These are phyloP conservation scores for Aspergillus ustus DNA, from an alignment of 2,329 filamentous ascomycete species.

Conservation along the genomic window DNA sequence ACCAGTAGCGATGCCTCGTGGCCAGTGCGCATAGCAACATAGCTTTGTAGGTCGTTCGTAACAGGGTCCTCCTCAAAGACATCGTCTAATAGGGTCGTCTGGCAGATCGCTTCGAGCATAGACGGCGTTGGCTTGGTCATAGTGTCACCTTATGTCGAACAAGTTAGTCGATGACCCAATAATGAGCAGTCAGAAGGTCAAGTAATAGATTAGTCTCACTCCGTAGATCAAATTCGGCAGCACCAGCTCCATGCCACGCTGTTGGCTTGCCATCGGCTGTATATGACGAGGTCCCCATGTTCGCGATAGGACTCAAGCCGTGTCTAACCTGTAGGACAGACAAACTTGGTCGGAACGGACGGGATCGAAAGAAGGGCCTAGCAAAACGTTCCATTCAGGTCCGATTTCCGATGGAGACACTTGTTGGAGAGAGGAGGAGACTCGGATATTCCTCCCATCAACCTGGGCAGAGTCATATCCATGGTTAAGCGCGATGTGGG, in stretches of 20 bases:
- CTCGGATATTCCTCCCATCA: background rate
- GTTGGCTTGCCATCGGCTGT: conserved; percentile 29
- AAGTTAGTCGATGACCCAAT: conserved; percentile 4
- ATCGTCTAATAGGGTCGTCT: conserved; percentile 79
- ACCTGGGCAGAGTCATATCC: background rate
- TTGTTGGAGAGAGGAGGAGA: background rate
- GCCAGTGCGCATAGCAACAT: conserved; percentile 72
- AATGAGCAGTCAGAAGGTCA: background rate
- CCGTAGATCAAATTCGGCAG: conserved; percentile 52
- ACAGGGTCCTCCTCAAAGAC: conserved; percentile 80
- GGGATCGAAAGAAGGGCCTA: conserved; percentile 18
- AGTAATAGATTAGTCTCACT: background rate
- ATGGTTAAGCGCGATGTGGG: conserved; percentile 4
- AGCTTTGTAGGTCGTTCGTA: conserved; percentile 74
- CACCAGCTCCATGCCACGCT: conserved; percentile 51
- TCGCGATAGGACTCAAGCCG: conserved; percentile 27
- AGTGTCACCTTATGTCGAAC: conserved; percentile 59
- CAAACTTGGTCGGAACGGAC: conserved; percentile 6
- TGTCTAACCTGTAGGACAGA: conserved; percentile 14
- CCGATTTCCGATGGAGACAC: background rate
- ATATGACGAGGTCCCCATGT: conserved; percentile 24
- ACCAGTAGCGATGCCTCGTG: conserved; percentile 82
- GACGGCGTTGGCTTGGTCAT: conserved; percentile 76
- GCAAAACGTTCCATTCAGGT: conserved; percentile 20
- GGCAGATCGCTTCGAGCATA: conserved; percentile 80